Base-by-base conservation (phyloP, 495 filamentous ascomycete genomes). In the Aspergillus hancockii region DNA sequence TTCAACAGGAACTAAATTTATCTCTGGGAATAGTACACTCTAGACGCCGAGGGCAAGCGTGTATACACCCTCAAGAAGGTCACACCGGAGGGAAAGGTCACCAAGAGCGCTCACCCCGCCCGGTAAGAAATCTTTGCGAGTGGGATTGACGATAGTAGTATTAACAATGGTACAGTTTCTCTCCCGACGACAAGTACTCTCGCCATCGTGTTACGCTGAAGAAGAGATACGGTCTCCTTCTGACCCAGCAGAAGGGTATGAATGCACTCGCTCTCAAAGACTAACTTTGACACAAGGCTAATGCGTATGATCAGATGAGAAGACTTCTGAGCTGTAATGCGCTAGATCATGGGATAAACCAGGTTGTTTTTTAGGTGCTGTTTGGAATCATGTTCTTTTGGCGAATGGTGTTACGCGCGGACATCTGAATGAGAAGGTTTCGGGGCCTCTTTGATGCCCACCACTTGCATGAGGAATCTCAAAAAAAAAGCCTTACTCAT, bases 161-260 rank as follows among this genome's bases (percentile, higher is more conserved):
- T 3, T 41, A 41, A 41, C 14, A 18, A 41, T 41, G 38, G 38
- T 6, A 41, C 12, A 41, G 38, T 60, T 98, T 97, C 81, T 94
- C 91, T 36, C 94, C 94, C 59, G 94, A 98, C 79, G 94, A 98
- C 81, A 95, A 94, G 79, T 96, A 93, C 79, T 97, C 93, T 63
- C 86, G 85, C 61, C 92, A 98, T 77, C 86, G 94, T 63, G 90
- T 97, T 32, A 92, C 90, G 18, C 81, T 98, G 59, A 96, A 97
- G 85, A 90, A 88, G 81, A 85, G 94, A 69, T 97, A 93, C 73
- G 88, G 86, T 25, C 82, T 97, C 51, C 82, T 97, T 45, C 77
- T 96, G 72, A 92, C 87, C 41, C 90, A 97, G 82, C 86, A 91
- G 75, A 81, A 90, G 53, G 71, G 73, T 76, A 72, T 49, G 70